Percentiles rank a stretch among this genome's conserved stretches.
phyloP scores from a whole-genome alignment of 2,329 filamentous ascomycete species.

The Exophiala lecanii-corni region DNA sequence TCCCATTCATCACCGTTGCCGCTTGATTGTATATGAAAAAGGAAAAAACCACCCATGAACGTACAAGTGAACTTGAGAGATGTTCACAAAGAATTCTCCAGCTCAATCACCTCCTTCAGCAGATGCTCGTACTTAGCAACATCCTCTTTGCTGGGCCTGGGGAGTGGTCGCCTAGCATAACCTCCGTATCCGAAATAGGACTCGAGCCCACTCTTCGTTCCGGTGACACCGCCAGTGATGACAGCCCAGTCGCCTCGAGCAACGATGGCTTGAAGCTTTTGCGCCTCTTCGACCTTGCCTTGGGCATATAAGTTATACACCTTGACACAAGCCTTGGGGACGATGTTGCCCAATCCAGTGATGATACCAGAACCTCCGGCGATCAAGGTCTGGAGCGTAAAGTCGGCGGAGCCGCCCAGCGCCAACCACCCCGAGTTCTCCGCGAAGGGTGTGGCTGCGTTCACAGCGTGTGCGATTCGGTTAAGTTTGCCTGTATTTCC shows the following conservation, averaged over 20 bases:
- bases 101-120: slow-evolving; percentile 36
- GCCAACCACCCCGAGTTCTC: slow-evolving; percentile 64
- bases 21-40: too few relatives aligned
- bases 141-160: slow-evolving; percentile 39
- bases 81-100: slow-evolving; percentile 30
- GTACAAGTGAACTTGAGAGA: not conserved
- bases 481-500: slow-evolving; percentile 70
- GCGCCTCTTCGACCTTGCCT: slow-evolving; percentile 58
- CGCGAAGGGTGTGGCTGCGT: slow-evolving; percentile 33
- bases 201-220: slow-evolving; percentile 62
- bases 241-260: slow-evolving; percentile 65
- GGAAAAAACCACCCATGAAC: too few relatives aligned
- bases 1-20: too few relatives aligned
- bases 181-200: slow-evolving; percentile 63
- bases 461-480: slow-evolving; percentile 51
- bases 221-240: slow-evolving; percentile 64
- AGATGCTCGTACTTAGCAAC: slow-evolving; percentile 33
- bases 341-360: slow-evolving; percentile 66
- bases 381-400: slow-evolving; percentile 65
- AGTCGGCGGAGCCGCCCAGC: slow-evolving; percentile 69
- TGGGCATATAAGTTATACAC: slow-evolving; percentile 56
- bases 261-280: slow-evolving; percentile 60
- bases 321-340: slow-evolving; percentile 60
- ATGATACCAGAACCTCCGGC: slow-evolving; percentile 69
- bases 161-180: slow-evolving; percentile 54